Evolutionary conservation across 768 basidiomycete genomes (phyloP), one percentile per base, ranked within the genome.

Genomic region (Daedaleopsis nitida): DNA sequence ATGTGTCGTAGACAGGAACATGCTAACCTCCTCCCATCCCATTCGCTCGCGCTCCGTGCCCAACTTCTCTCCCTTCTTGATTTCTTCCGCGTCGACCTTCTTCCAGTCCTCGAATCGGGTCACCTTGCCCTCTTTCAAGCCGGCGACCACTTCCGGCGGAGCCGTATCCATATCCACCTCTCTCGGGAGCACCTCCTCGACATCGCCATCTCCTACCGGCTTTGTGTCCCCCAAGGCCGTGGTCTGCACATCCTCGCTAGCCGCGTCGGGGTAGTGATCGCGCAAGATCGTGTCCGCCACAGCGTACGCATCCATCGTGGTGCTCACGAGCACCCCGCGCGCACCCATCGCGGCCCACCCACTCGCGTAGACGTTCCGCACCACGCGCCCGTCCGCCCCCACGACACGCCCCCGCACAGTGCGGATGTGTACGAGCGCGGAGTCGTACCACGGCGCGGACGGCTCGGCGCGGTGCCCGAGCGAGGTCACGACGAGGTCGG

Each of bases 341-440:
- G 97, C 95, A 38, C 96, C 96, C 3, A 84, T 86, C 2, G 93
- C 89, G 2, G 93, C 89, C 97, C 97, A 99, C 11, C 96, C 96
- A 1, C 92, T 88, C 1, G 93, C 89, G 70, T 97, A 99, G n/a
- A 96, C 78, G 59, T 84, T 85, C 39, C 78, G 80, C 39, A 87
- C 65, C 17, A 72, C 56, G 1, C 68, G 67, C 12, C 75, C 71
- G 5, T 64, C 65, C 3, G 71, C 65, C 12, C 77, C 76, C 27
- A 83, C 67, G 10, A 91, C 75, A 13, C 86, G 79, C 5, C 84
- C 84, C 7, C 73, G 72, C 3, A 73, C 63, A 1, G 82, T 82
- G n/a, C 85, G 82, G 14, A 91, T 75, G 66, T 86, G 87, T 3
- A 81, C 74, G 4, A 84, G 71, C 1, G 73, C 67, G 0, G 83